phyloP scores from a whole-genome alignment of 202 grass and related monocot species.

The Zoysia matrella region DNA sequence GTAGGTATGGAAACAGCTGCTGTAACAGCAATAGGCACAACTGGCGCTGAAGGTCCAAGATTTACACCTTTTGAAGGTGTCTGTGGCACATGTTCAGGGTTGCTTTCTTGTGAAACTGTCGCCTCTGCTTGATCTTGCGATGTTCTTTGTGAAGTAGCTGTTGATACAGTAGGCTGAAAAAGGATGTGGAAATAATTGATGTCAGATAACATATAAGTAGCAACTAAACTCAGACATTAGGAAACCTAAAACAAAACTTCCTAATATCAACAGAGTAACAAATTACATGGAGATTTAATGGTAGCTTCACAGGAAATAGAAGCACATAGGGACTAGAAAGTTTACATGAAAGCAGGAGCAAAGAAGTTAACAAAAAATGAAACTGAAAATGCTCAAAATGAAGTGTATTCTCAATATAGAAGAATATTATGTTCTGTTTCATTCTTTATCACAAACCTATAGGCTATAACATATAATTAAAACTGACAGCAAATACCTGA shows the following conservation, averaged over 20 bases:
- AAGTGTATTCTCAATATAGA: background rate
- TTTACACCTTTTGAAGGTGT: slow-evolving; percentile 77
- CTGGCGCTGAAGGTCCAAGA: slow-evolving; percentile 54
- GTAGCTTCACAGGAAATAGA: slow-evolving; percentile 9
- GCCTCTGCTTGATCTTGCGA: slow-evolving; percentile 77
- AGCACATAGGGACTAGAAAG: slow-evolving; percentile 16
- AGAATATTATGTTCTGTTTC: background rate
- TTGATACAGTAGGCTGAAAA: slow-evolving; percentile 65
- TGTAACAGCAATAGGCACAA: slow-evolving; percentile 43
- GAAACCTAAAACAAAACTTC: slow-evolving; percentile 22
- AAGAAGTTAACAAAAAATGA: background rate
- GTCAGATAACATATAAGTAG: slow-evolving; percentile 31
- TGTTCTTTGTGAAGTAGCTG: slow-evolving; percentile 53
- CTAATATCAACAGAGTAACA: slow-evolving; percentile 24
- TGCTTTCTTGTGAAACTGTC: slow-evolving; percentile 70
- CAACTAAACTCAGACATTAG: slow-evolving; percentile 18
- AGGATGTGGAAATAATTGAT: slow-evolving; percentile 29
- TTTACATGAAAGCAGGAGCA: slow-evolving; percentile 34
- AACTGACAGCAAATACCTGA: slow-evolving; percentile 51
- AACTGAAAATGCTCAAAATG: slow-evolving; percentile 19
- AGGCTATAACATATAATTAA: background rate
- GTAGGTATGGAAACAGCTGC: slow-evolving; percentile 21
- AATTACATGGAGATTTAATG: slow-evolving; percentile 27
- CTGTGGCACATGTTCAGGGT: slow-evolving; percentile 54
- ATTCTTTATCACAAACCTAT: slow-evolving; percentile 35